Percentiles rank a stretch among this genome's conserved stretches.
Conservation (phyloP, 352 stramenopile species). For the Bremia lactucae region DNA sequence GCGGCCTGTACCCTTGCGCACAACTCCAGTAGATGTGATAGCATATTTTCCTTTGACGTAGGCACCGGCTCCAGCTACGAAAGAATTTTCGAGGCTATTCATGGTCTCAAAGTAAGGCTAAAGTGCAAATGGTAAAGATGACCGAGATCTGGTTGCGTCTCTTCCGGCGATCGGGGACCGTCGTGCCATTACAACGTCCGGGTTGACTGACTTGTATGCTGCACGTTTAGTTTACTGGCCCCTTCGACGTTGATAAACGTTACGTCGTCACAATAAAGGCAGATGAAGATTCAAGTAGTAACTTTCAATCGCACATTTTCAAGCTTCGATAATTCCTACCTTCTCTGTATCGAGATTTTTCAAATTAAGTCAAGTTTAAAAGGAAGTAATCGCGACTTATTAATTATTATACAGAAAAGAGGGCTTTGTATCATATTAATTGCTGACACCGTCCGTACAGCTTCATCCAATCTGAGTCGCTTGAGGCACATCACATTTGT, state of each 20-base stretch:
- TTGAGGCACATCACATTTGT: too few relatives aligned
- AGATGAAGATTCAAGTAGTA: slow-evolving; percentile 11
- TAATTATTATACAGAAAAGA: too few relatives aligned
- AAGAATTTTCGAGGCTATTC: slow-evolving; percentile 72
- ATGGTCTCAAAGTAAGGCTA: slow-evolving; percentile 8
- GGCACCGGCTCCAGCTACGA: slow-evolving; percentile 48
- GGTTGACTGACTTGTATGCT: slow-evolving; percentile 4
- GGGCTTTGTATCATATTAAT: too few relatives aligned
- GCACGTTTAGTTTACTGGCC: slow-evolving; percentile 14
- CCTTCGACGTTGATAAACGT: slow-evolving; percentile 21
- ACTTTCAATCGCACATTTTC: too few relatives aligned
- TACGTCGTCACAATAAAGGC: slow-evolving; percentile 13
- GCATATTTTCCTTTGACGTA: slow-evolving; percentile 79
- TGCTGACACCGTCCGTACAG: too few relatives aligned
- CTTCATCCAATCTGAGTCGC: too few relatives aligned
- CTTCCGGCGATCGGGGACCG: too few relatives aligned
- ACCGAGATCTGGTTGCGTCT: slow-evolving; percentile 26
- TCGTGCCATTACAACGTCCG: slow-evolving; percentile 8
- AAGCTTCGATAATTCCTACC: background rate
- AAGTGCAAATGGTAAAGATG: slow-evolving; percentile 3
- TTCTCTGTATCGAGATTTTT: background rate
- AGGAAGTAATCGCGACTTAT: background rate
- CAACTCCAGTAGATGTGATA: slow-evolving; percentile 66
- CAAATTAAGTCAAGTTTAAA: slow-evolving; percentile 7
- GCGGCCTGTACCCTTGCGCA: slow-evolving; percentile 71